Conservation (phyloP, 2,329 filamentous ascomycete species). For the Phaeophleospora eucalypticola region DNA sequence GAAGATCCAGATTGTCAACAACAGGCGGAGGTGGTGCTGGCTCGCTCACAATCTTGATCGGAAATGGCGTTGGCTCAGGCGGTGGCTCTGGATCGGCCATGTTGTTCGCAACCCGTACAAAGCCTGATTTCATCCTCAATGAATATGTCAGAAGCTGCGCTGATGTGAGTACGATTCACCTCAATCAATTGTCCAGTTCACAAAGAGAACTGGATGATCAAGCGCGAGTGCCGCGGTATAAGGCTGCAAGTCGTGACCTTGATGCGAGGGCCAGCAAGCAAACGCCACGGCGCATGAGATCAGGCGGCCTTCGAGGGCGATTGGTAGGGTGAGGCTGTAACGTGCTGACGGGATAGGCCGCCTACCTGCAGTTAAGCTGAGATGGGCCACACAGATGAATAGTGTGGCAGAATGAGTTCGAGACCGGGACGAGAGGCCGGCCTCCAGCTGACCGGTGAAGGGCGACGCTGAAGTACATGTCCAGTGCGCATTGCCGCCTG, state of each 20-base stretch:
- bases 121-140: slow-evolving; percentile 16
- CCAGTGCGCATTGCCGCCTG: no score
- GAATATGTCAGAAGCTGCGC: neutral
- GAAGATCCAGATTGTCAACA: slow-evolving; percentile 4
- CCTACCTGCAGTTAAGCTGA: neutral
- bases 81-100: slow-evolving; percentile 18
- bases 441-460: no score
- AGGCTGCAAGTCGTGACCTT: neutral
- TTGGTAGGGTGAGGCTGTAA: slow-evolving; percentile 1
- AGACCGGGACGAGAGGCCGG: no score
- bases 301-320: slow-evolving; percentile 2
- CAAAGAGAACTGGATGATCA: no score
- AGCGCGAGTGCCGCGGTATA: neutral
- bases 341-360: neutral
- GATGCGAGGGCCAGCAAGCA: slow-evolving; percentile 1
- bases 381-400: no score
- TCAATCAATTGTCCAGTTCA: no score
- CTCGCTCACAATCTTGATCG: slow-evolving; percentile 25
- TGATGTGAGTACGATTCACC: neutral
- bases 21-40: slow-evolving; percentile 12
- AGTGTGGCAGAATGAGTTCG: no score
- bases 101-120: slow-evolving; percentile 7
- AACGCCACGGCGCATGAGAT: slow-evolving; percentile 1
- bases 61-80: slow-evolving; percentile 24
- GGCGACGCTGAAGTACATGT: no score